Evolutionary conservation across 768 basidiomycete genomes (phyloP).

Genomic region (Suillus americanus): DNA sequence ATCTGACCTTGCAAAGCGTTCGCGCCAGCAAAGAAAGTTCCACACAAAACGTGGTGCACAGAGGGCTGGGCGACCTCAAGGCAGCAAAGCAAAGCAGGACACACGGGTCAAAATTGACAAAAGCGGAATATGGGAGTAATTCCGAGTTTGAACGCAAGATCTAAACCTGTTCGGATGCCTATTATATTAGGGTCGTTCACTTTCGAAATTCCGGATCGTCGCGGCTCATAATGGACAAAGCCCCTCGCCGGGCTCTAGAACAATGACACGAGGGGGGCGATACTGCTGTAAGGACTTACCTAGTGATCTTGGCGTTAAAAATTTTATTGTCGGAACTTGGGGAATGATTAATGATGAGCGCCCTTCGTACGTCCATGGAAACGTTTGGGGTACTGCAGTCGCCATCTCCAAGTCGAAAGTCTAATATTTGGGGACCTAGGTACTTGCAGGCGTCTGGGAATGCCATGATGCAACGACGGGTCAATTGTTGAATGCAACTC

Average conservation of each 20-base stretch:
- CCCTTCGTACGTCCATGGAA: background rate
- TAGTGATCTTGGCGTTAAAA: background rate
- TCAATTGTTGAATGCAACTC: too few relatives aligned
- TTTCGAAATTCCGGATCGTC: background rate
- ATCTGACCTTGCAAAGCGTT: slow-evolving; percentile 59
- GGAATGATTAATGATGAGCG: background rate
- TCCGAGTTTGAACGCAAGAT: background rate
- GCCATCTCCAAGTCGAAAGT: background rate
- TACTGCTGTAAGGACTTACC: background rate
- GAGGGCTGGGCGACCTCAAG: slow-evolving; percentile 66
- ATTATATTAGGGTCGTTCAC: background rate
- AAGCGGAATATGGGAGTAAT: slow-evolving; percentile 60
- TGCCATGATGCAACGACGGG: too few relatives aligned
- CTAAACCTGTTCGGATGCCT: background rate
- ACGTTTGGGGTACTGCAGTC: background rate
- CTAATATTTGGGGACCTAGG: background rate
- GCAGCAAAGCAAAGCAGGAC: slow-evolving; percentile 86
- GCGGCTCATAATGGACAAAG: background rate
- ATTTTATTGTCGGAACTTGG: background rate
- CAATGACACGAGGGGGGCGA: background rate
- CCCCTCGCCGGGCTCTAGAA: background rate
- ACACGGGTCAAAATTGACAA: slow-evolving; percentile 59
- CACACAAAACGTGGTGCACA: slow-evolving; percentile 72
- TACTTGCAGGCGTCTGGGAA: too few relatives aligned
- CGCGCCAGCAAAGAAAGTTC: slow-evolving; percentile 68